Evolutionary conservation across 352 stramenopile species (phyloP), one percentile per base, ranked within the genome.

Genomic region (Paralagenidium karlingii): DNA sequence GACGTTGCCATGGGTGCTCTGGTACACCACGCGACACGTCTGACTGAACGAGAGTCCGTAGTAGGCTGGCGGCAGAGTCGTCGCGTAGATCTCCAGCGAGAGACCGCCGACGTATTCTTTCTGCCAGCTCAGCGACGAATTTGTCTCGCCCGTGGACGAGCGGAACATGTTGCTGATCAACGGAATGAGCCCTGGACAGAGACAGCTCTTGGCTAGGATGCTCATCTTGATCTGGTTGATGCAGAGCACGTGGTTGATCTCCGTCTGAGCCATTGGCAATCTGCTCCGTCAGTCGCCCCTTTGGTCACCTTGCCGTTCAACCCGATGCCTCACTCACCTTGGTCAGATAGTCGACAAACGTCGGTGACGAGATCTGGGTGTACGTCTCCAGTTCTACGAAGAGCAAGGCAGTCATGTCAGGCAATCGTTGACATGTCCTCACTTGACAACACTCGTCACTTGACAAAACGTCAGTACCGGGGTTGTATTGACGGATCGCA

Each of bases 221-320:
- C 61, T 73, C 31, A 78, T 45, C 45, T 82, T 82, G 53, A 77
- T 62, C 51, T 82, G 53, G 41, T 78, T 56, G 41, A 82, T 49
- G 46, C 64, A 82, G 8, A 82, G 40, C 20, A 78, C 34, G 31
- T 78, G 64, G 26, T 78, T 60, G n/a, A 51, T 38, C 28, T 77
- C 58, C n/a, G n/a, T n/a, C n/a, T n/a, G n/a, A n/a, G n/a, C 18
- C 42, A 42, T 33, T 48, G 42, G 18, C 31, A 24, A 3, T 19
- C 31, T 33, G 13, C 31, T 15, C 12, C 15, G 31, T 19, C 31
- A 3, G 10, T 19, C 11, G 12, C 8, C n/a, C 8, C 15, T 2
- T 24, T 3, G 26, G 38, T 8, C 24, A 45, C 15, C 2, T 27
- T 16, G 16, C 8, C 21, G 15, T 29, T 41, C 13, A 11, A 40